Evolutionary conservation across 2,329 filamentous ascomycete species (phyloP), one percentile per base, ranked within the genome.

Genomic region (Cladophialophora psammophila): DNA sequence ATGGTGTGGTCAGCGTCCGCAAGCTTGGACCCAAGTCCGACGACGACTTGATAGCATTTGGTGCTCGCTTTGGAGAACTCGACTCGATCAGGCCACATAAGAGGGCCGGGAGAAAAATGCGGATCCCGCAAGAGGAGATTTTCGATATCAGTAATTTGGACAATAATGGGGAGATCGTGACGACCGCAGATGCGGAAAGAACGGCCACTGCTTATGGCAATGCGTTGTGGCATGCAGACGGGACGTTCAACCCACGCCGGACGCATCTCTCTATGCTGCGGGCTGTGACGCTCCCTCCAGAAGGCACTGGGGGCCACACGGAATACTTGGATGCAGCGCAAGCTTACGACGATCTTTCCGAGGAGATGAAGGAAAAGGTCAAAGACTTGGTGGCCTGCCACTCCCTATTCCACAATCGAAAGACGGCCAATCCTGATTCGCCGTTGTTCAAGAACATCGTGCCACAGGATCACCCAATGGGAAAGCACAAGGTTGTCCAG

Each of bases 281-380:
- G 2, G 50, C n/a, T 10, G 50, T 53, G 13, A 7, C 8, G 8
- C 20, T 53, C 8, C 50, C 50, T 12, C 50, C 50, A 8, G 15
- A 53, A 15, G 32, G 50, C 12, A 53, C 32, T 6, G 50, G 50
- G 5, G 50, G 50, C n/a, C n/a, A 53, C 13, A 53, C 50, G 32
- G 50, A 53, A 15, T 53, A 15, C 18, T 10, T 34, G n/a, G 50
- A 53, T n/a, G 50, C 7, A 5, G 32, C 20, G 13, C 55, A 15
- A 15, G 63, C 63, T 20, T 65, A 65, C 38, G 63, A 65, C 18
- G 56, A 65, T 12, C 63, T 65, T n/a, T 32, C 56, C 2, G 55
- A 52, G 53, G 63, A 60, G 20, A 53, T 5, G 32, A 65, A 65
- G 48, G 15, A 55, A 36, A 36, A 26, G n/a, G 34, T 65, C 36